Percentiles rank a stretch among this genome's conserved stretches.
These are phyloP conservation scores for Aspergillus sp. DNA, from an alignment of 2,329 filamentous ascomycete genomes.

Conservation along the genomic window DNA sequence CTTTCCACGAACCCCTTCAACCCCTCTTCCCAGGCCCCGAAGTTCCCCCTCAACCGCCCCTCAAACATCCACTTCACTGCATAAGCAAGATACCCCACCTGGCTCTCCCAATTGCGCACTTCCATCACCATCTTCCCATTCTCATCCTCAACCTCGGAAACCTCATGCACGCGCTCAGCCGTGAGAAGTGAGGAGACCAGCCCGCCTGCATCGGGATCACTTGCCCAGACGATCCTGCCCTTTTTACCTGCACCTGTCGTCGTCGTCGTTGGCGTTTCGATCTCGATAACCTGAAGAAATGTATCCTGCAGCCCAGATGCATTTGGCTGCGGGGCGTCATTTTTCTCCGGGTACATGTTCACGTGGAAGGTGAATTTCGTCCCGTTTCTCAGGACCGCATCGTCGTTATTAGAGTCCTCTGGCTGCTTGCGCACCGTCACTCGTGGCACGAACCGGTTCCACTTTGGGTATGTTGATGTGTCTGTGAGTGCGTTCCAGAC, in stretches of 20 bases:
- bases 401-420: not conserved
- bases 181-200: slow-evolving; percentile 38
- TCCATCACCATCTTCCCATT: slow-evolving; percentile 26
- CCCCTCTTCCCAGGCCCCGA: slow-evolving; percentile 43
- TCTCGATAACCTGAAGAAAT: slow-evolving; percentile 33
- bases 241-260: not conserved
- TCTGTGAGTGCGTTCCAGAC: slow-evolving; percentile 47
- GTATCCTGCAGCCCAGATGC: slow-evolving; percentile 19
- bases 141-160: slow-evolving; percentile 35
- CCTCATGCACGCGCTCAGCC: slow-evolving; percentile 50
- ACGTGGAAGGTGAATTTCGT: slow-evolving; percentile 47
- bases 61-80: slow-evolving; percentile 45
- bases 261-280: slow-evolving; percentile 26
- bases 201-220: slow-evolving; percentile 29
- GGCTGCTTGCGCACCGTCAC: slow-evolving; percentile 48
- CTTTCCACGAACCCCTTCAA: slow-evolving; percentile 36
- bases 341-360: slow-evolving; percentile 38
- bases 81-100: slow-evolving; percentile 44
- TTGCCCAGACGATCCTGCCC: slow-evolving; percentile 31
- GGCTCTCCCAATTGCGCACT: slow-evolving; percentile 48
- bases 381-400: slow-evolving; percentile 32
- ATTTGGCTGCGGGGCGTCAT: slow-evolving; percentile 22
- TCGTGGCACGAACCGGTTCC: slow-evolving; percentile 49
- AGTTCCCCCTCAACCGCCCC: slow-evolving; percentile 35
- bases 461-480: slow-evolving; percentile 47